These are phyloP conservation scores for Ilex aquifolium DNA, from an alignment of 257 asterid genomes.

Conservation along the genomic window DNA sequence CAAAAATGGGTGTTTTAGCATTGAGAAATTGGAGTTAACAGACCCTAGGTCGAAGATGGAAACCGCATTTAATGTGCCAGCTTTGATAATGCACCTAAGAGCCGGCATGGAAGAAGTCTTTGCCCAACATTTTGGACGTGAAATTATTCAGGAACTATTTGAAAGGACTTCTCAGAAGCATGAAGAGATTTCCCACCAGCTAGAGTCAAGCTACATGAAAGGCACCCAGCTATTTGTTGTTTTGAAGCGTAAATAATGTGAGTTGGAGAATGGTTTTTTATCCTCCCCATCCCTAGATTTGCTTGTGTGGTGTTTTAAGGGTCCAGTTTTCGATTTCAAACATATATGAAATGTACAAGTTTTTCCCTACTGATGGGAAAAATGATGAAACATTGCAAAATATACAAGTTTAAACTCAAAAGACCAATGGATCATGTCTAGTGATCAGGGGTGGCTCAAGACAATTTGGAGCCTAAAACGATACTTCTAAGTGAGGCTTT, in stretches of 20 bases:
- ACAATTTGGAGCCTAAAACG: no score
- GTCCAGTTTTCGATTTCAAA: no score
- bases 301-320: no score
- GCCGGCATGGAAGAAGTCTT: constrained; percentile 19
- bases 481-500: no score
- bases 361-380: no score
- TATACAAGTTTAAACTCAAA: no score
- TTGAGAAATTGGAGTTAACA: constrained; percentile 31
- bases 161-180: constrained; percentile 4
- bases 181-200: constrained; percentile 9
- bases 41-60: constrained; percentile 8
- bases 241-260: constrained; percentile 21
- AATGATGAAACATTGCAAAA: no score
- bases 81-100: constrained; percentile 16
- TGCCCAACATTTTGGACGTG: constrained; percentile 17
- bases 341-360: no score
- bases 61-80: not conserved
- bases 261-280: no score
- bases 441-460: no score
- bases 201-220: constrained; percentile 1
- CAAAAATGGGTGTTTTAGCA: constrained; percentile 24
- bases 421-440: no score
- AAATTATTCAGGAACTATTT: constrained; percentile 16
- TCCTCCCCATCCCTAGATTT: no score
- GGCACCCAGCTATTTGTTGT: constrained; percentile 18